Conservation (phyloP, 2,329 filamentous ascomycete genomes). For the Bretziella fagacearum region DNA sequence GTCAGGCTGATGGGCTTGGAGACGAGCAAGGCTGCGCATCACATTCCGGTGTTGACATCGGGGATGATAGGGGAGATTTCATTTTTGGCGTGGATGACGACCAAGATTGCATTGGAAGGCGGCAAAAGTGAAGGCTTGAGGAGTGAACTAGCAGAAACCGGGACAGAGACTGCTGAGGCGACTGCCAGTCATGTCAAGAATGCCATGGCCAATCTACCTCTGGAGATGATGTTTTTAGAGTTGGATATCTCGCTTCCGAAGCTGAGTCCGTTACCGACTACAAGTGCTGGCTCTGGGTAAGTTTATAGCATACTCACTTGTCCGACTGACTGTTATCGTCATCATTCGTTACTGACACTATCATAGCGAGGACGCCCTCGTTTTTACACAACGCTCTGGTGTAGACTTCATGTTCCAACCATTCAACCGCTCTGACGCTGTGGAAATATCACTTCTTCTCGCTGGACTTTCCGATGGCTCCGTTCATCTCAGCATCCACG, state of each 20-base stretch:
- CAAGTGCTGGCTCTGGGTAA: conserved; percentile 45
- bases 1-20: conserved; percentile 64
- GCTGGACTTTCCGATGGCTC: conserved; percentile 54
- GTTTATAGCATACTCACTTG: conserved; percentile 18
- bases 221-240: conserved; percentile 57
- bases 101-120: conserved; percentile 7
- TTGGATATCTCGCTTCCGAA: conserved; percentile 61
- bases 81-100: conserved; percentile 11
- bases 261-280: conserved; percentile 48
- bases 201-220: conserved; percentile 39
- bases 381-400: conserved; percentile 53
- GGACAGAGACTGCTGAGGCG: no score
- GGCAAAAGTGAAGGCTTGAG: no score
- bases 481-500: conserved; percentile 66
- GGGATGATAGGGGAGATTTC: conserved; percentile 15
- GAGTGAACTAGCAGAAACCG: not conserved
- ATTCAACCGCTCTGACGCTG: conserved; percentile 45
- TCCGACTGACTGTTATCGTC: not conserved
- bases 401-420: conserved; percentile 54
- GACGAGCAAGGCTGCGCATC: conserved; percentile 64
- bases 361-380: conserved; percentile 37
- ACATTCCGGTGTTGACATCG: conserved; percentile 35
- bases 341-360: conserved; percentile 11
- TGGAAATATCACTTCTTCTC: conserved; percentile 64
- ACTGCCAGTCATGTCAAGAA: not conserved